Percentiles rank a stretch among this genome's conserved stretches.
Evolutionary conservation across 768 basidiomycete genomes (phyloP).

Genomic region (Plicaturopsis crispa): DNA sequence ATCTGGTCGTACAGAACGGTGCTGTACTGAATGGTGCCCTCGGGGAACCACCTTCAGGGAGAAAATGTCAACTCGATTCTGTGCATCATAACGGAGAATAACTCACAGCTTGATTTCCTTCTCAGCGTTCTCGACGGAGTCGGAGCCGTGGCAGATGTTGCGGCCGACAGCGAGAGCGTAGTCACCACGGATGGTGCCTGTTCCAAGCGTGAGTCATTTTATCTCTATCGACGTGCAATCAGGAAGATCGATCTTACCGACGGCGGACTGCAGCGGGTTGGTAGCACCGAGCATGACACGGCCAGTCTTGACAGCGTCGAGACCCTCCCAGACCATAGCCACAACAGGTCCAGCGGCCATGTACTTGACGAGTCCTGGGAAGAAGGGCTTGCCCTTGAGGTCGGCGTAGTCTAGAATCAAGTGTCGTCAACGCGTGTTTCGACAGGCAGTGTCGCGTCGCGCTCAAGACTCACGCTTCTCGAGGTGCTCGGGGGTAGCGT

Average conservation of each 20-base stretch:
- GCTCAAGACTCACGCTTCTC: conserved; percentile 61
- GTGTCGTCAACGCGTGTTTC: conserved; percentile 5
- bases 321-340: conserved; percentile 93
- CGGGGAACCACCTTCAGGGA: conserved; percentile 78
- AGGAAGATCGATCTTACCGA: conserved; percentile 45
- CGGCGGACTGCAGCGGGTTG: conserved; percentile 86
- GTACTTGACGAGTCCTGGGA: conserved; percentile 93
- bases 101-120: conserved; percentile 92
- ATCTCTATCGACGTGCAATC: conserved; percentile 1
- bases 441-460: conserved; percentile 8
- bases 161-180: conserved; percentile 91
- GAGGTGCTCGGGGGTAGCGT: conserved; percentile 76
- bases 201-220: conserved; percentile 5
- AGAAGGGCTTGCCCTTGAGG: conserved; percentile 91
- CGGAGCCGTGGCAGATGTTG: conserved; percentile 91
- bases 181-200: conserved; percentile 94
- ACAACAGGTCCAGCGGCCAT: conserved; percentile 96
- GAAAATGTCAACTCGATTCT: background rate
- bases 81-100: background rate
- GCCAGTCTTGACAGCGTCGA: conserved; percentile 91
- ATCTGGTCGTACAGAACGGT: conserved; percentile 63
- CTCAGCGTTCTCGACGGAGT: conserved; percentile 82
- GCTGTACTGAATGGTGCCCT: conserved; percentile 68
- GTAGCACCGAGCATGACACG: conserved; percentile 95
- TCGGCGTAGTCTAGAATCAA: conserved; percentile 79